Conservation (phyloP, 371 early-diverging fungal species). For the Quaeritorhiza haematococci region DNA sequence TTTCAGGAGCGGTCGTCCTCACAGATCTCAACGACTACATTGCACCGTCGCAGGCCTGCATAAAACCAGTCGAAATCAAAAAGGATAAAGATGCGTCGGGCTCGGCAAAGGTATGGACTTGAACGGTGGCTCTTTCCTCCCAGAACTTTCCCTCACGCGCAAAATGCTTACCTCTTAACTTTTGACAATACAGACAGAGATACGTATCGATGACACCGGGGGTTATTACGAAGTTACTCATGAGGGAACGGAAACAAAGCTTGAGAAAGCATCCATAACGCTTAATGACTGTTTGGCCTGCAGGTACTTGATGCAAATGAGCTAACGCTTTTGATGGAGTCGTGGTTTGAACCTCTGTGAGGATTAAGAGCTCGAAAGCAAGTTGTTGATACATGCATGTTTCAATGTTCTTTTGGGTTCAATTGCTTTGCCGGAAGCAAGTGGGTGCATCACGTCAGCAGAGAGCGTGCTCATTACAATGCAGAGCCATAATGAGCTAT, state of each 20-base stretch:
- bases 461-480: slow-evolving; percentile 86
- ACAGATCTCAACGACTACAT: slow-evolving; percentile 95
- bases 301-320: slow-evolving; percentile 50
- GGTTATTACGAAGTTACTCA: slow-evolving; percentile 75
- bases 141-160: too few relatives aligned
- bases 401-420: too few relatives aligned
- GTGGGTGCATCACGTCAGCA: slow-evolving; percentile 96
- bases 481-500: slow-evolving; percentile 87
- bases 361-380: too few relatives aligned
- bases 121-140: too few relatives aligned
- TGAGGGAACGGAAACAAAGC: slow-evolving; percentile 73
- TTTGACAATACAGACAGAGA: slow-evolving; percentile 13
- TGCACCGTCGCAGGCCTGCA: slow-evolving; percentile 90
- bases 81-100: too few relatives aligned
- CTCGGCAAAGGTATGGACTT: too few relatives aligned
- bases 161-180: too few relatives aligned
- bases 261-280: slow-evolving; percentile 79
- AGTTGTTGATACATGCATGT: too few relatives aligned
- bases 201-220: slow-evolving; percentile 56
- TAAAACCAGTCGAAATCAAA: slow-evolving; percentile 82
- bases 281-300: slow-evolving; percentile 96
- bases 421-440: slow-evolving; percentile 15
- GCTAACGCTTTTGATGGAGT: too few relatives aligned
- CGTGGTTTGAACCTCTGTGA: too few relatives aligned
- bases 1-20: slow-evolving; percentile 72